Evolutionary conservation across 169 alveolate genomes (phyloP).

Genomic region (Plasmodium ovale): DNA sequence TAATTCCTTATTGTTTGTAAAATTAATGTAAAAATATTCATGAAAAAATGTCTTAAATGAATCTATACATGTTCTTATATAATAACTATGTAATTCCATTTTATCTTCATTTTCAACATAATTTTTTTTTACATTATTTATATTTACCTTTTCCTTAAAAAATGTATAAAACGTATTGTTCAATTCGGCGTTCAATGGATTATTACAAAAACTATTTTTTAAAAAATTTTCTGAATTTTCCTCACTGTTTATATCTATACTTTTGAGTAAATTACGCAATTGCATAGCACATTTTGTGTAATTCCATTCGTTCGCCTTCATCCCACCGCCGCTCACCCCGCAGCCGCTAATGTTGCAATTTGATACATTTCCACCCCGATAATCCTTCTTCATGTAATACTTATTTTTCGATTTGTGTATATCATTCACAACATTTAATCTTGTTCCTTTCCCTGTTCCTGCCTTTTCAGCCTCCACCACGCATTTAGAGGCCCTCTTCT

Average conservation of each 20-base stretch:
- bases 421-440: constrained; percentile 31
- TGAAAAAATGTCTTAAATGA: constrained; percentile 53
- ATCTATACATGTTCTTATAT: constrained; percentile 48
- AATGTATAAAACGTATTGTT: constrained; percentile 34
- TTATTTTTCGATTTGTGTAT: constrained; percentile 42
- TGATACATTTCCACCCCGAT: constrained; percentile 7
- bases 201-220: too few relatives aligned
- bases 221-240: not conserved
- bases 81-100: constrained; percentile 40
- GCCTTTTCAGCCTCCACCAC: not conserved
- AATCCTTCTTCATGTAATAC: constrained; percentile 24
- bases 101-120: constrained; percentile 56
- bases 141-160: constrained; percentile 34
- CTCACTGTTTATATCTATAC: constrained; percentile 6
- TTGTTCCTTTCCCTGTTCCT: not conserved
- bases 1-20: constrained; percentile 36
- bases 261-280: constrained; percentile 2
- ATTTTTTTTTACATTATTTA: constrained; percentile 20
- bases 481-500: too few relatives aligned
- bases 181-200: constrained; percentile 34
- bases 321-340: constrained; percentile 22
- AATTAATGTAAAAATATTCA: constrained; percentile 57
- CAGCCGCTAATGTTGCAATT: constrained; percentile 17
- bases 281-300: constrained; percentile 29
- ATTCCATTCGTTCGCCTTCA: constrained; percentile 18